Conservation (phyloP, 1,284 basidiomycete genomes). For the Cutaneotrichosporon mucoides region DNA sequence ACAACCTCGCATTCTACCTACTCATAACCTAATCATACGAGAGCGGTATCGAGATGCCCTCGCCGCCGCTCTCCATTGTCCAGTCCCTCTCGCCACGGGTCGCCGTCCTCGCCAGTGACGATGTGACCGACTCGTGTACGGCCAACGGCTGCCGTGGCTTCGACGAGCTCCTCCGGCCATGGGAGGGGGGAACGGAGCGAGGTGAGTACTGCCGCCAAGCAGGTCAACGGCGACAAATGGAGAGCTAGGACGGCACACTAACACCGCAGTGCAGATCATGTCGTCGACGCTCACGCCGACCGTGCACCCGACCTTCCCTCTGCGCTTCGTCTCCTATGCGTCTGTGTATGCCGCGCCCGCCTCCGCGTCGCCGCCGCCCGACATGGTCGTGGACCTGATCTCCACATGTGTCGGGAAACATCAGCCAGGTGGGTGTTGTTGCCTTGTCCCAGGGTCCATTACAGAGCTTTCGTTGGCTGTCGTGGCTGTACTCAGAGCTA, state of each 20-base stretch:
- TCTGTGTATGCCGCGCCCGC: slow-evolving; percentile 35
- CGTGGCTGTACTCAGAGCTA: not conserved
- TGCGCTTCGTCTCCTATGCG: slow-evolving; percentile 46
- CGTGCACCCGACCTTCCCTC: slow-evolving; percentile 44
- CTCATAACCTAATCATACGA: not conserved
- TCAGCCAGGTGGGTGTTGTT: slow-evolving; percentile 6
- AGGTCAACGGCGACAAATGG: not conserved
- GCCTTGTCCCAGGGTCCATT: no score
- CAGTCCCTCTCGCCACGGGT: slow-evolving; percentile 48
- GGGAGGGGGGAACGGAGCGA: slow-evolving; percentile 46
- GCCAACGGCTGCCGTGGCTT: slow-evolving; percentile 47
- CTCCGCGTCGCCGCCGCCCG: slow-evolving; percentile 34
- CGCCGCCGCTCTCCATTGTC: slow-evolving; percentile 43
- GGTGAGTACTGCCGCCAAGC: slow-evolving; percentile 27
- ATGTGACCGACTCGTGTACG: slow-evolving; percentile 44
- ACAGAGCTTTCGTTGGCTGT: no score
- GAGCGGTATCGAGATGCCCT: slow-evolving; percentile 34
- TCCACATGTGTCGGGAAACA: slow-evolving; percentile 22
- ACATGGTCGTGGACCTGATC: slow-evolving; percentile 46
- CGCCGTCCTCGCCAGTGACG: slow-evolving; percentile 45
- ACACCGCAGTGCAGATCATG: slow-evolving; percentile 42
- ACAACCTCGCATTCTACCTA: not conserved
- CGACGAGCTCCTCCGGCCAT: slow-evolving; percentile 48
- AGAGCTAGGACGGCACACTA: not conserved
- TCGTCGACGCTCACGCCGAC: slow-evolving; percentile 46